Evolutionary conservation across 768 basidiomycete genomes (phyloP).

Genomic region (Filobasidium wieringae): DNA sequence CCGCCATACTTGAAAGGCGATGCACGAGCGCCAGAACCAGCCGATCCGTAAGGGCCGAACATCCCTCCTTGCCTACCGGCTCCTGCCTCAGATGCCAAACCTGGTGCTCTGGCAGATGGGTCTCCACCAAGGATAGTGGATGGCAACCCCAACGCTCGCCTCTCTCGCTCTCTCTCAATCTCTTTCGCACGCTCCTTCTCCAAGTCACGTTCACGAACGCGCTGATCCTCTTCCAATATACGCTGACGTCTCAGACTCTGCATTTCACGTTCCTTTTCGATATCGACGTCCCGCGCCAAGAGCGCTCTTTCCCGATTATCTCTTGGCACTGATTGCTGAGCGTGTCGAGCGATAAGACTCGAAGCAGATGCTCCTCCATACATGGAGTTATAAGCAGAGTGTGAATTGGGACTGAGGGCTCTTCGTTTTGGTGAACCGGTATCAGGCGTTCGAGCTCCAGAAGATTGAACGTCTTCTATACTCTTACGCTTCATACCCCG

Average conservation of each 20-base stretch:
- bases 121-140: no score
- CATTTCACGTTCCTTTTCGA: background rate
- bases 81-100: no score
- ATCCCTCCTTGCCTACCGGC: no score
- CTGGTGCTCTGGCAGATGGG: no score
- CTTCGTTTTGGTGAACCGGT: background rate
- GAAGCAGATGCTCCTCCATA: no score
- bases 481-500: slow-evolving; percentile 32
- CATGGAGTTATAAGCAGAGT: background rate
- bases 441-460: background rate
- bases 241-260: slow-evolving; percentile 41
- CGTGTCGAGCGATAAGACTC: background rate
- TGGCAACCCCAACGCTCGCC: background rate
- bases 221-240: slow-evolving; percentile 37
- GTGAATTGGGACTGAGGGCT: background rate
- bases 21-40: background rate
- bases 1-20: slow-evolving; percentile 6
- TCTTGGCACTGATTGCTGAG: background rate
- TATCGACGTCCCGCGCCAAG: background rate
- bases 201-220: slow-evolving; percentile 37
- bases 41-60: background rate
- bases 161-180: background rate
- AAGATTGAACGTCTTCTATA: background rate
- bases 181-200: background rate
- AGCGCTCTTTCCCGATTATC: background rate